Evolutionary conservation across 164 flowering plant species (phyloP), one percentile per base, ranked within the genome.

Genomic region (Stephania japonica): DNA sequence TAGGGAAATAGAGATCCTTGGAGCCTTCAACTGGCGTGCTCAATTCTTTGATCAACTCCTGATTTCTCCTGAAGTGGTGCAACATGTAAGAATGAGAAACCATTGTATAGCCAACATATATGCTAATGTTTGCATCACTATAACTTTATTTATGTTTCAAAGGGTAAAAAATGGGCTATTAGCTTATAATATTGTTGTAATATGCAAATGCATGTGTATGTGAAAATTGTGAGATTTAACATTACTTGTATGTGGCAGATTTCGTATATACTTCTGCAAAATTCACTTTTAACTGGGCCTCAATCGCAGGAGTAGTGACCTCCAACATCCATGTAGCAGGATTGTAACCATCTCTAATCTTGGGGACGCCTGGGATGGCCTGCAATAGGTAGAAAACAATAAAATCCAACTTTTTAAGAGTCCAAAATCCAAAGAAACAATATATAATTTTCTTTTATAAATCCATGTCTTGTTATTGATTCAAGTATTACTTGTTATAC

Each of bases 251-350:
- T 14, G 86, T 86, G 12, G 85, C 24, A 3, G 94, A 88, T 18
- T 80, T 83, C 63, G 82, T 82, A 78, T 84, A 87, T 38, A 84
- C 74, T 19, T 87, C 84, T 0, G 88, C 88, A 79, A 89, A 90
- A 73, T 90, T 87, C 9, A 86, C 80, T 18, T 68, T 76, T 3
- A 90, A 79, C 73, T 85, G 87, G 53, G 80, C 43, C 82, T 90
- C 96, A 65, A 83, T 75, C 43, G 84, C 68, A 50, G 87, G 69
- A 67, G 88, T 27, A 69, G 72, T 87, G 72, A 88, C 79, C 5
- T 88, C 96, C 69, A 90, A 85, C 96, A 89, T 88, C 96, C 96
- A 90, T 43, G 96, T 89, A 41, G 96, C 96, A 62, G 96, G 96
- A 79, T 90, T 90, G 63, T 74, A 84, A 61, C 91, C 87, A 47